Evolutionary conservation across 129 eudicot species (phyloP), one percentile per base, ranked within the genome.

Genomic region (Rutidosis leptorrhynchoides): DNA sequence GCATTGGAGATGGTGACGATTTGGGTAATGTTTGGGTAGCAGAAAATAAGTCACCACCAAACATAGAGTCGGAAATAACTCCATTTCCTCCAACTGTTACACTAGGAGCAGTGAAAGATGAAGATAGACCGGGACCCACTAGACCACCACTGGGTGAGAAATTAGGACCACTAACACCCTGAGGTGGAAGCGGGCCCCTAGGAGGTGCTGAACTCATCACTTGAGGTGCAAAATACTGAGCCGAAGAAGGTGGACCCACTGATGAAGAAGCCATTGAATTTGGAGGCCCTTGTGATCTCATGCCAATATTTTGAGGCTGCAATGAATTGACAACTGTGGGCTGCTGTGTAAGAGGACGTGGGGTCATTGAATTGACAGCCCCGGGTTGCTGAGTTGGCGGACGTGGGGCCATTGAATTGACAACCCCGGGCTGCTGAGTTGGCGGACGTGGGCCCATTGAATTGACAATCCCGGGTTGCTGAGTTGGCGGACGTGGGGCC

Each of bases 31-130:
- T 57, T 64, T 77, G 87, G 63, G 75, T 74, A 74, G 82, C 92
- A 80, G 98, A 89, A 72, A 88, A 85, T 66, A 76, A 19, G 23
- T 82, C 98, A 59, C 89, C 86, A 54, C 88, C 97, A 87, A 84
- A 85, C 77, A 70, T 71, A 60, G 84, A 35, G 62, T 81, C 78
- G 4, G 90, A 83, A 64, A 77, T 58, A 65, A 65, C 68, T 48
- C 86, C 79, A 71, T 77, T 80, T 68, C 88, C 90, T 56, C 85
- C 69, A 62, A 77, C 75, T 69, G 85, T 67, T 75, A 74, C 80
- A 43, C 61, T 82, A 48, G 82, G 79, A 24, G 67, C 64, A 40
- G 75, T 21, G 22, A 65, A 54, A 23, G 82, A 79, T 26, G 82
- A 29, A 15, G 88, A 54, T 45, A 66, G 72, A 70, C 79, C 80